These are phyloP conservation scores for Endoconidiophora laricicola DNA, from an alignment of 2,329 filamentous ascomycete species.

Conservation along the genomic window DNA sequence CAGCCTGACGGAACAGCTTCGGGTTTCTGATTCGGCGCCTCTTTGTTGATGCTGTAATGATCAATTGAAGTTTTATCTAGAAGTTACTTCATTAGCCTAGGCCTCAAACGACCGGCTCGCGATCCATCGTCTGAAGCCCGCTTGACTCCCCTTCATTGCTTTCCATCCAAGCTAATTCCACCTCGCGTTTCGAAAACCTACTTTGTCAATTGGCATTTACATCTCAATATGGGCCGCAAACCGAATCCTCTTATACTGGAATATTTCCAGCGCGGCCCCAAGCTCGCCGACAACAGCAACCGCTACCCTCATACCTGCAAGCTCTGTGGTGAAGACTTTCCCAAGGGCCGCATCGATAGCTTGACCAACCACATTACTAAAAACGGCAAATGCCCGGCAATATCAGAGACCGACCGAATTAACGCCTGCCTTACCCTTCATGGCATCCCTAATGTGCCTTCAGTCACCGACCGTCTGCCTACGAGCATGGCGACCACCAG, in stretches of 20 bases:
- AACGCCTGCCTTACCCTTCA: slow-evolving; percentile 58
- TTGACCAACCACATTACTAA: slow-evolving; percentile 69
- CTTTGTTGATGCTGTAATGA: too few relatives aligned
- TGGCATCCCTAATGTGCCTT: slow-evolving; percentile 37
- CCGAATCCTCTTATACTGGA: slow-evolving; percentile 73
- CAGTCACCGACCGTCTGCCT: slow-evolving; percentile 7
- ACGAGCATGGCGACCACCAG: slow-evolving; percentile 3
- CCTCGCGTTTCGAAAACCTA: too few relatives aligned
- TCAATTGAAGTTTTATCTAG: too few relatives aligned
- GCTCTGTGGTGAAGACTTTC: slow-evolving; percentile 73
- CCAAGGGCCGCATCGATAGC: slow-evolving; percentile 75
- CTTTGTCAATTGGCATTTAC: background rate
- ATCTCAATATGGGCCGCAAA: slow-evolving; percentile 54
- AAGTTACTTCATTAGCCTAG: too few relatives aligned
- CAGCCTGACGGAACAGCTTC: too few relatives aligned
- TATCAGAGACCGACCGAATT: slow-evolving; percentile 57
- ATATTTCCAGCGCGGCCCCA: slow-evolving; percentile 74
- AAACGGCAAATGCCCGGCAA: slow-evolving; percentile 53
- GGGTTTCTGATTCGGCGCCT: too few relatives aligned
- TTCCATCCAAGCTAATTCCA: too few relatives aligned
- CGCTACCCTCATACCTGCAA: slow-evolving; percentile 86
- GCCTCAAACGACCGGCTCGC: too few relatives aligned
- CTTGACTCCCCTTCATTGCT: too few relatives aligned
- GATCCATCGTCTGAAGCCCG: too few relatives aligned
- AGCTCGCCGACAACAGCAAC: slow-evolving; percentile 79